Evolutionary conservation across 2,329 filamentous ascomycete species (phyloP).

Genomic region (Leptodontidium sp.): DNA sequence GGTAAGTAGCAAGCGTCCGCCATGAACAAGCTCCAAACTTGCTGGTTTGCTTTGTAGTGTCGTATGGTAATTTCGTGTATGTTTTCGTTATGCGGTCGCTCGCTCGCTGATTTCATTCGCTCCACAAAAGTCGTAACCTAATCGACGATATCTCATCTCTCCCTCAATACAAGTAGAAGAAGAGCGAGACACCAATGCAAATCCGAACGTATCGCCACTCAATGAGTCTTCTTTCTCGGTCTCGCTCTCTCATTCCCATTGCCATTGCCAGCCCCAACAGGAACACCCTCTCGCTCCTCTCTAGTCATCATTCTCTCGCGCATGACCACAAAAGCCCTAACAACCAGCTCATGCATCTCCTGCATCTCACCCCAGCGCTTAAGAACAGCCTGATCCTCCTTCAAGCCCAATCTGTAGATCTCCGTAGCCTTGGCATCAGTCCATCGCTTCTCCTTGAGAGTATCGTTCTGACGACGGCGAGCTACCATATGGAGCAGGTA

Average conservation of each 20-base stretch:
- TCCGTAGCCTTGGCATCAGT: constrained; percentile 56
- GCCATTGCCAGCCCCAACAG: neutral
- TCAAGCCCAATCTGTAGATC: constrained; percentile 66
- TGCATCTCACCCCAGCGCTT: constrained; percentile 67
- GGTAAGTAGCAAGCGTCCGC: too few relatives aligned
- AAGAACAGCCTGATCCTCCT: constrained; percentile 70
- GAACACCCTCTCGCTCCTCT: constrained; percentile 5
- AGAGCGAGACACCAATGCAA: neutral
- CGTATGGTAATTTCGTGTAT: too few relatives aligned
- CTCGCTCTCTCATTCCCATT: constrained; percentile 8
- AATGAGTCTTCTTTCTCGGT: constrained; percentile 34
- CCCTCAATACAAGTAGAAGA: neutral
- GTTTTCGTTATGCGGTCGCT: neutral
- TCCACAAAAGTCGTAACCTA: constrained; percentile 7
- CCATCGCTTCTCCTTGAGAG: constrained; percentile 50
- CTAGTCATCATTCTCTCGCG: constrained; percentile 52
- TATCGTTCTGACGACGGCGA: constrained; percentile 54
- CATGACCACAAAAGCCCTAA: constrained; percentile 64
- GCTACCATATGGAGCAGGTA: constrained; percentile 65
- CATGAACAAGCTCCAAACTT: too few relatives aligned
- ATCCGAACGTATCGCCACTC: neutral
- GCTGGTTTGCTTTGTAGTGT: neutral
- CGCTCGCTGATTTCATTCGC: neutral
- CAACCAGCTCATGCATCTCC: constrained; percentile 64
- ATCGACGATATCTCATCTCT: neutral